A percentile compares a stretch with the other conserved stretches of the same genome.
Conservation (phyloP, 495 filamentous ascomycete genomes). For the Thozetella sp. region DNA sequence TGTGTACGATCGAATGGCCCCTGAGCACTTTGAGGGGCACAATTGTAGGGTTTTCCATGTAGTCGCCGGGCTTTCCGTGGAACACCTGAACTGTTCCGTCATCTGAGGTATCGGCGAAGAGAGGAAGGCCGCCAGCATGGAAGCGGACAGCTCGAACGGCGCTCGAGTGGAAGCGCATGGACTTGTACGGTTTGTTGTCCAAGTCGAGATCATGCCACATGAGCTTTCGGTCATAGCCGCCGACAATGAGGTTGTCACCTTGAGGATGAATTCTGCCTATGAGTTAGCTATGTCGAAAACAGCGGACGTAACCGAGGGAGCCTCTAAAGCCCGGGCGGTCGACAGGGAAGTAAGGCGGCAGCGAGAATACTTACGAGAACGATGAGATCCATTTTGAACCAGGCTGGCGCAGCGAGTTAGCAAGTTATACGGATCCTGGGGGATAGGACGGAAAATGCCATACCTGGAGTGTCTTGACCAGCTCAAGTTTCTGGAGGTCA, state of each 20-base stretch:
- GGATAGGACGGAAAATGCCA: background rate
- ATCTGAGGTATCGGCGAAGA: slow-evolving; percentile 92
- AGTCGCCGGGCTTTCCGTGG: slow-evolving; percentile 89
- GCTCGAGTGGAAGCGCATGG: slow-evolving; percentile 87
- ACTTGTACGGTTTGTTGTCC: slow-evolving; percentile 89
- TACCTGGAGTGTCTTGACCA: slow-evolving; percentile 82
- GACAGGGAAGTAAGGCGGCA: background rate
- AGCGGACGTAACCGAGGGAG: too few species aligned
- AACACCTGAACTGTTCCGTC: slow-evolving; percentile 95
- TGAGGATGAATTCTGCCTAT: slow-evolving; percentile 79
- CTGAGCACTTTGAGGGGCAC: slow-evolving; percentile 93
- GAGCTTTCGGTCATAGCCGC: slow-evolving; percentile 89
- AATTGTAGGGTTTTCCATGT: slow-evolving; percentile 94
- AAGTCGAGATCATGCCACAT: slow-evolving; percentile 98
- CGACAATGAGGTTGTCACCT: slow-evolving; percentile 91
- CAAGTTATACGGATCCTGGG: background rate
- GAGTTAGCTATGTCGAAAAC: background rate
- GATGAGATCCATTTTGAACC: background rate
- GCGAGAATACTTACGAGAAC: background rate
- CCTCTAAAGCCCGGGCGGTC: background rate
- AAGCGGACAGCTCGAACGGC: slow-evolving; percentile 87
- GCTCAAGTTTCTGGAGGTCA: slow-evolving; percentile 84
- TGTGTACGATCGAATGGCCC: slow-evolving; percentile 80
- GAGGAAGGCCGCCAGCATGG: slow-evolving; percentile 79
- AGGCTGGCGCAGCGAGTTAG: slow-evolving; percentile 10